phyloP scores from a whole-genome alignment of 305 asterid species.

The Fraxinus albicans region DNA sequence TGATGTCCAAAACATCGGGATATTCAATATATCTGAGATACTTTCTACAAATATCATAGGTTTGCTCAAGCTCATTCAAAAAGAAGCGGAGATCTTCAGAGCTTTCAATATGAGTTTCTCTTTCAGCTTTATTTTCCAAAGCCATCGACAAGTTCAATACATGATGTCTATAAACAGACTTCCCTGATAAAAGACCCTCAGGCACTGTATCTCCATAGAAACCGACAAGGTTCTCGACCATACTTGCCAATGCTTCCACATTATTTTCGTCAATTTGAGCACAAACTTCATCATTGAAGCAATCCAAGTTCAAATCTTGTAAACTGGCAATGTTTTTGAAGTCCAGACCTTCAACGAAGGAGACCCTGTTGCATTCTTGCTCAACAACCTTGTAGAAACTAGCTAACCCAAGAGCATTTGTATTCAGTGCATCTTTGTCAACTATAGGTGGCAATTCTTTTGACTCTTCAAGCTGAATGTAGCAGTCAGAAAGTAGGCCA shows the following conservation, averaged over 20 bases:
- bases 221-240: slow-evolving; percentile 73
- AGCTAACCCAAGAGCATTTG: slow-evolving; percentile 40
- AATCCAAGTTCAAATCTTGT: slow-evolving; percentile 62
- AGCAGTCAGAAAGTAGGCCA: slow-evolving; percentile 79
- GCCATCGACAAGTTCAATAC: slow-evolving; percentile 54
- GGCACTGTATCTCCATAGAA: slow-evolving; percentile 54
- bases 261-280: slow-evolving; percentile 67
- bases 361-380: slow-evolving; percentile 72
- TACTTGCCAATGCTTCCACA: slow-evolving; percentile 73
- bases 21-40: slow-evolving; percentile 52
- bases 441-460: slow-evolving; percentile 36
- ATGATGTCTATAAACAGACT: slow-evolving; percentile 55
- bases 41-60: slow-evolving; percentile 49
- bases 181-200: slow-evolving; percentile 61
- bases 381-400: slow-evolving; percentile 55
- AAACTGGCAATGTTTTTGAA: slow-evolving; percentile 81
- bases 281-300: slow-evolving; percentile 66
- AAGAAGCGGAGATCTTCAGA: slow-evolving; percentile 52
- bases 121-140: slow-evolving; percentile 57
- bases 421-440: slow-evolving; percentile 31
- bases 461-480: slow-evolving; percentile 45
- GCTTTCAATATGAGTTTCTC: slow-evolving; percentile 42
- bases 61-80: slow-evolving; percentile 61
- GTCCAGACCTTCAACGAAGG: slow-evolving; percentile 65
- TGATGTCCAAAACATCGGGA: slow-evolving; percentile 45